These are phyloP conservation scores for Calycina herbarum DNA, from an alignment of 2,329 filamentous ascomycete species.

Conservation along the genomic window DNA sequence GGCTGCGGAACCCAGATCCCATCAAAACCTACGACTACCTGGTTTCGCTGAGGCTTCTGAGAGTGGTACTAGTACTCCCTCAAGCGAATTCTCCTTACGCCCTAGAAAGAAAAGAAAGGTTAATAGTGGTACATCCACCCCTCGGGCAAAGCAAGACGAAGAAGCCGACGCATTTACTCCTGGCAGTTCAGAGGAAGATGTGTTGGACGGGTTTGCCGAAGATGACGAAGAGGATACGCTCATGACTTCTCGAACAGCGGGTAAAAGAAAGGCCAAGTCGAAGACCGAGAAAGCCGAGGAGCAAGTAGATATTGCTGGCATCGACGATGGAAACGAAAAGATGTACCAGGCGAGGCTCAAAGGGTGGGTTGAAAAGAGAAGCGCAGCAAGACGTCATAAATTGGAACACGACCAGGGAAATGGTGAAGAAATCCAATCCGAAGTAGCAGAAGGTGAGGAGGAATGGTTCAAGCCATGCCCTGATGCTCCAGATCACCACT, in stretches of 20 bases:
- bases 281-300: constrained; percentile 35
- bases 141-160: constrained; percentile 33
- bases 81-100: constrained; percentile 58
- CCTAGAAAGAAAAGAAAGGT: constrained; percentile 57
- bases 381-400: constrained; percentile 53
- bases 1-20: constrained; percentile 55
- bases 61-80: constrained; percentile 38
- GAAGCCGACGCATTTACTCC: constrained; percentile 39
- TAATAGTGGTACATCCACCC: constrained; percentile 31
- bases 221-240: constrained; percentile 39
- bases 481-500: constrained; percentile 70
- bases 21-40: constrained; percentile 71
- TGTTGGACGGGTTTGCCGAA: constrained; percentile 32
- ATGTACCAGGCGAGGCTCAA: constrained; percentile 75
- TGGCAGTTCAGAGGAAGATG: constrained; percentile 27
- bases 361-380: constrained; percentile 69
- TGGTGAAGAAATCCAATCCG: constrained; percentile 46
- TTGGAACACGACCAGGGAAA: constrained; percentile 40
- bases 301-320: constrained; percentile 38
- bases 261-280: constrained; percentile 38
- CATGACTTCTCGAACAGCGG: constrained; percentile 38
- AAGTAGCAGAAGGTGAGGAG: constrained; percentile 42
- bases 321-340: constrained; percentile 88
- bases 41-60: constrained; percentile 61
- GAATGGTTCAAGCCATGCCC: constrained; percentile 91